A percentile compares a stretch with the other conserved stretches of the same genome.
Conservation (phyloP, 495 filamentous ascomycete species). For the Annulohypoxylon nitens region DNA sequence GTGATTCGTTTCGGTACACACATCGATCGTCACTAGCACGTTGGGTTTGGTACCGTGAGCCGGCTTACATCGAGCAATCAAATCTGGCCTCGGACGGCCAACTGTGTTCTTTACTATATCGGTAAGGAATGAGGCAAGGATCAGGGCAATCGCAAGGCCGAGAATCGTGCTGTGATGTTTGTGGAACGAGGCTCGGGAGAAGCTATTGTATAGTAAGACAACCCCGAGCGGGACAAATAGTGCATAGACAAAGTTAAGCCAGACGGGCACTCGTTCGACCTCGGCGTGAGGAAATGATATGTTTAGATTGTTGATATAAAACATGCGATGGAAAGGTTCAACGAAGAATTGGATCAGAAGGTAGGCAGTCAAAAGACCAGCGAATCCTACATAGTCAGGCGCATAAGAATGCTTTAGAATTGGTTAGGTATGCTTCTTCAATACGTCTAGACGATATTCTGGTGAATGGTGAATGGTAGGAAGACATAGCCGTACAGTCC, state of each 20-base stretch:
- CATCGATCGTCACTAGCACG: slow-evolving; percentile 75
- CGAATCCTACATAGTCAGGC: slow-evolving; percentile 86
- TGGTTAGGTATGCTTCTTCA: slow-evolving; percentile 18
- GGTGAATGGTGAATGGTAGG: not conserved
- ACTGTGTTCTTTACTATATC: slow-evolving; percentile 94
- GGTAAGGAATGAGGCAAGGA: slow-evolving; percentile 85
- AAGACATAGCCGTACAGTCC: slow-evolving; percentile 54
- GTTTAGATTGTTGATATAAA: slow-evolving; percentile 81
- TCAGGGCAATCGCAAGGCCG: slow-evolving; percentile 79
- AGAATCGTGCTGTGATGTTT: slow-evolving; percentile 89
- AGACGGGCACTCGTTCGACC: slow-evolving; percentile 84
- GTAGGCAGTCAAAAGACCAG: slow-evolving; percentile 74
- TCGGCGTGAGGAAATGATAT: slow-evolving; percentile 90
- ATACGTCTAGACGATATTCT: not conserved
- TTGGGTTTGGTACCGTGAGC: slow-evolving; percentile 71
- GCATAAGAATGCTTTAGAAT: slow-evolving; percentile 78
- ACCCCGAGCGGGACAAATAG: slow-evolving; percentile 75
- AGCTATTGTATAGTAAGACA: slow-evolving; percentile 73
- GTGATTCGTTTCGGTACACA: slow-evolving; percentile 83
- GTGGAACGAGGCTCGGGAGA: slow-evolving; percentile 72
- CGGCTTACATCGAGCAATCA: slow-evolving; percentile 90
- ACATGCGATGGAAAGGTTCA: slow-evolving; percentile 90
- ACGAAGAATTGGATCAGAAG: slow-evolving; percentile 75
- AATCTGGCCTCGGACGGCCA: slow-evolving; percentile 89
- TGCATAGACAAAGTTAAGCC: slow-evolving; percentile 82